Base-by-base conservation (phyloP, 306 rosid species). In the Mucuna pruriens region DNA sequence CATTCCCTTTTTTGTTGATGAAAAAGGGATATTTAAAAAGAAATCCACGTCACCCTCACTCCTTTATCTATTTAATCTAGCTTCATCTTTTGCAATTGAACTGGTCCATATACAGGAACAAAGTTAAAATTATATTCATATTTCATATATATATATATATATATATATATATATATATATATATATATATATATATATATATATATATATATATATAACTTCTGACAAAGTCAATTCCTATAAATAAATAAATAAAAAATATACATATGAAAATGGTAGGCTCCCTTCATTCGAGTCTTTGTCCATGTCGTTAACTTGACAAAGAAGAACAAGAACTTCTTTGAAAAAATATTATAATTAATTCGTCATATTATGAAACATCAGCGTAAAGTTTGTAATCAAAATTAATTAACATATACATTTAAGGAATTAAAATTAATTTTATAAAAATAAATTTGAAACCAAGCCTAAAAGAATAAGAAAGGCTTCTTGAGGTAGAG, bases 1-100 rank as follows among this genome's bases (percentile, higher is more conserved):
- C 81, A 73, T 57, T 38, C 81, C 40, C 75, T 74, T 82, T 82
- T 76, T 63, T 73, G 57, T 71, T 31, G 85, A 72, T 80, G 12
- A 9, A 71, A 80, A 58, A 80, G 75, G 23, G 40, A 74, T 82
- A 68, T 39, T 79, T 75, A 23, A 44, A 63, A 79, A 42, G 26
- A 82, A 79, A 77, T 57, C 82, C 58, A 57, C n/a, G 45, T 80
- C 83, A 81, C 78, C 19, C 25, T 74, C 76, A 55, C 61, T 40
- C 58, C 46, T 46, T 45, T 23, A 46, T 33, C 10, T 68, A 19
- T 66, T 57, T 45, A 25, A 25, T 72, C 16, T 22, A 7, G 6
- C 51, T 51, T 20, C 68, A 66, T 36, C 76, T 67, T 71, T 64
- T 61, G 49, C 48, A 36, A 29, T 77, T 36, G 38, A 68, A 67